Evolutionary conservation across 768 basidiomycete genomes (phyloP), one percentile per base, ranked within the genome.

Genomic region (Kwoniella sp.): DNA sequence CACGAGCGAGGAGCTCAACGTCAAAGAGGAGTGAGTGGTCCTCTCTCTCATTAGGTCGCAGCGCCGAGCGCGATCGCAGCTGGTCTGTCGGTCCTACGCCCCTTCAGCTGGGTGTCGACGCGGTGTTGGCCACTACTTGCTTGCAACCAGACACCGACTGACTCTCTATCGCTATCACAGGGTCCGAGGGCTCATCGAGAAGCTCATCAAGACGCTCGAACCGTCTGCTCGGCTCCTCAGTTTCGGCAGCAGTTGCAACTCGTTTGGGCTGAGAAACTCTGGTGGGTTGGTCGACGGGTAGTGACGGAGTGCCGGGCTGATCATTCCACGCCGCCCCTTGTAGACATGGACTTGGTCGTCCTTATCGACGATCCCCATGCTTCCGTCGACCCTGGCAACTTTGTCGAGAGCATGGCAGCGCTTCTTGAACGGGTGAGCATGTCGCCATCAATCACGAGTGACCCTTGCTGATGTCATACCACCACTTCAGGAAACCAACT

Each of bases 341-440:
- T 67, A 96, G 93, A 99, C 76, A 98, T 99, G 93, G 93, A 99
- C 76, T 78, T 99, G 28, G 96, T 92, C 73, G 96, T 91, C 75
- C 80, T 99, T 71, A 89, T 95, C 73, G 89, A 93, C 74, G 86
- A 88, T 8, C 81, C 84, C 51, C 63, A 84, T 84, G 75, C 87
- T 78, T 53, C 83, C 82, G 59, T 80, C 5, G 59, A 85, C 28
- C 85, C 93, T 11, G 80, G 86, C 34, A 88, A 96, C 80, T 82
- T 98, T 37, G 93, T 99, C 61, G 88, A 86, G 57, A 86, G 88
- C 83, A 82, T 96, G 38, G 91, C 89, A 38, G 87, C 91, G 75
- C 79, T 96, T 52, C 83, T 98, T 20, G 88, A 93, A 78, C 83
- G 88, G 74, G 93, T 92, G 66, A 56, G 83, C 80, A 20, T 34